These are phyloP conservation scores for Ceratocystis huliohia DNA, from an alignment of 2,329 filamentous ascomycete genomes.

Conservation along the genomic window DNA sequence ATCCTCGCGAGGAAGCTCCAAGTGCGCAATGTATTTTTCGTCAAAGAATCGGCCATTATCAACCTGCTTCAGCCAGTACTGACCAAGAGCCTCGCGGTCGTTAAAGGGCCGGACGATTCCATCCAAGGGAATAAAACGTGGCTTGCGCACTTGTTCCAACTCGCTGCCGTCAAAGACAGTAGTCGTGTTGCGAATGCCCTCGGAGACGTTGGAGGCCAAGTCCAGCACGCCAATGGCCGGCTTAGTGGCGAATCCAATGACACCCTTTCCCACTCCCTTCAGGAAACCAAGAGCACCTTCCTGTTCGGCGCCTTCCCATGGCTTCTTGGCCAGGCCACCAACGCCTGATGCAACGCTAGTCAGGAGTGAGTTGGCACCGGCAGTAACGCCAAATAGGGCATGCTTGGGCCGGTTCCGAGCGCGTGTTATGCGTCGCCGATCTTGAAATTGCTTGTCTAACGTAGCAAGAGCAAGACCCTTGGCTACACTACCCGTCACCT, in stretches of 20 bases:
- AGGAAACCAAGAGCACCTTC: slow-evolving; percentile 91
- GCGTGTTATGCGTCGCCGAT: slow-evolving; percentile 83
- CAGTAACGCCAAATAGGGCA: slow-evolving; percentile 88
- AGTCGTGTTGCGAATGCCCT: slow-evolving; percentile 96
- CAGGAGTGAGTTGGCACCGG: slow-evolving; percentile 88
- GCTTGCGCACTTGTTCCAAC: slow-evolving; percentile 84
- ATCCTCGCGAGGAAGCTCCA: slow-evolving; percentile 80
- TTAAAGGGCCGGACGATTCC: slow-evolving; percentile 91
- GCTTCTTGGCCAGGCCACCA: slow-evolving; percentile 82
- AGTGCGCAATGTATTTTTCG: slow-evolving; percentile 90
- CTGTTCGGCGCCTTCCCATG: slow-evolving; percentile 87
- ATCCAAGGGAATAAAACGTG: slow-evolving; percentile 81
- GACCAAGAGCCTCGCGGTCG: slow-evolving; percentile 85
- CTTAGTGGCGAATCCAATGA: slow-evolving; percentile 90
- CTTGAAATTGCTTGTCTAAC: slow-evolving; percentile 96
- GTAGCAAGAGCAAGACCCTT: slow-evolving; percentile 93
- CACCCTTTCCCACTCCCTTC: slow-evolving; percentile 91
- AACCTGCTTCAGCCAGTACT: slow-evolving; percentile 97
- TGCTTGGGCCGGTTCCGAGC: slow-evolving; percentile 93
- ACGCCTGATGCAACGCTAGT: slow-evolving; percentile 88
- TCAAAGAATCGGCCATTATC: slow-evolving; percentile 98
- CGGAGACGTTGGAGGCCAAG: slow-evolving; percentile 89
- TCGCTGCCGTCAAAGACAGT: slow-evolving; percentile 94
- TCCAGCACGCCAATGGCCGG: slow-evolving; percentile 94
- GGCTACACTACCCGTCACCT: slow-evolving; percentile 92